A percentile compares a stretch with the other conserved stretches of the same genome.
Evolutionary conservation across 768 basidiomycete species (phyloP).

Genomic region (Rhodotorula kratochvilovae): DNA sequence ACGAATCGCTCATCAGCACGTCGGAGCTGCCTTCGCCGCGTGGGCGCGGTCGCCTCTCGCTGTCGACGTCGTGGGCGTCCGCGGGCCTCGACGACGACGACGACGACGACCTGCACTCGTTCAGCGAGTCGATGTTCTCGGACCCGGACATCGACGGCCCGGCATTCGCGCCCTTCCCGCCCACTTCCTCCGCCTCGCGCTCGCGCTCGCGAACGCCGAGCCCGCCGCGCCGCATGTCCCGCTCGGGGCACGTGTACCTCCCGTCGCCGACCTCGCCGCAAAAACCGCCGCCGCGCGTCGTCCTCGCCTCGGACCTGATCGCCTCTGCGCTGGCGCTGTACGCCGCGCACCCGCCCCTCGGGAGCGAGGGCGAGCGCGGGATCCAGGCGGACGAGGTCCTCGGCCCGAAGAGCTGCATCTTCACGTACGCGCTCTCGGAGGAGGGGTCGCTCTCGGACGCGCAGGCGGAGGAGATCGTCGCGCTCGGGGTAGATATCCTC

Average conservation of each 20-base stretch:
- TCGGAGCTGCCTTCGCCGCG: constrained; percentile 1
- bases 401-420: constrained; percentile 35
- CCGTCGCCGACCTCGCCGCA: constrained; percentile 33
- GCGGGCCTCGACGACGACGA: not conserved
- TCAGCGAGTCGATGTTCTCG: constrained; percentile 33
- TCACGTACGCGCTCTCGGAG: constrained; percentile 16
- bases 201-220: not conserved
- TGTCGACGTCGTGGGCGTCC: not conserved
- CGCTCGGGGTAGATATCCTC: not conserved
- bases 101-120: constrained; percentile 4
- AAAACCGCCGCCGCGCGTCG: constrained; percentile 42
- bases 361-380: not conserved
- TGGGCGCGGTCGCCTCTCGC: not conserved
- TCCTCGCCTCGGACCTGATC: constrained; percentile 46
- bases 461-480: constrained; percentile 17
- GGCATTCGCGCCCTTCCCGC: constrained; percentile 10
- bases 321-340: constrained; percentile 33
- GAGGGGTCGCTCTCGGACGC: constrained; percentile 1
- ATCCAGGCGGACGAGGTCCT: constrained; percentile 26
- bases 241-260: constrained; percentile 9
- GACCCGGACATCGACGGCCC: constrained; percentile 28
- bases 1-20: constrained; percentile 24
- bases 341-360: not conserved
- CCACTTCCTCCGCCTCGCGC: not conserved
- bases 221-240: not conserved